Evolutionary conservation across 2,329 filamentous ascomycete genomes (phyloP).

Genomic region (Gnomoniopsis sp.): DNA sequence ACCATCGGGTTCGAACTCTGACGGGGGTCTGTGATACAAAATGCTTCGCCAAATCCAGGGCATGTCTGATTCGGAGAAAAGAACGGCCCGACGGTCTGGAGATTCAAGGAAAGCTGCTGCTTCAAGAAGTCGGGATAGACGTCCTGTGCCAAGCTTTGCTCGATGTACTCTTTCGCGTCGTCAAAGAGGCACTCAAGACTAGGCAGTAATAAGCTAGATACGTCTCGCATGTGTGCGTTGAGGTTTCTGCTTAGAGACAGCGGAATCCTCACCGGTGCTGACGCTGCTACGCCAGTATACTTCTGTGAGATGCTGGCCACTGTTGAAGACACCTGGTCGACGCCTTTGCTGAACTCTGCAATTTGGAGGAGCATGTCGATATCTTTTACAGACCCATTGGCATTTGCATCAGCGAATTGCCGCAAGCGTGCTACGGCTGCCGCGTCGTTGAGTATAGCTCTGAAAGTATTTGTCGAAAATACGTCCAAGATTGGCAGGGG

Average conservation of each 20-base stretch:
- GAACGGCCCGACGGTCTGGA: constrained; percentile 7
- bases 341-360: not conserved
- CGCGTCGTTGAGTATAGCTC: constrained; percentile 1
- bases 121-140: constrained; percentile 15
- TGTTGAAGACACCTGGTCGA: not conserved
- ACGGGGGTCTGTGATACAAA: constrained; percentile 3
- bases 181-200: constrained; percentile 4
- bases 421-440: constrained; percentile 6
- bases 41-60: constrained; percentile 7
- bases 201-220: constrained; percentile 1
- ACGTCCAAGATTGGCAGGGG: constrained; percentile 11
- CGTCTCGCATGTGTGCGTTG: constrained; percentile 5
- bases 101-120: constrained; percentile 4
- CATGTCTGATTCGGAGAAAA: constrained; percentile 9
- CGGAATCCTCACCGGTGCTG: constrained; percentile 5
- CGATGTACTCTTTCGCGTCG: not conserved
- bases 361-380: constrained; percentile 13
- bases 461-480: constrained; percentile 7
- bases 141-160: constrained; percentile 6
- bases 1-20: constrained; percentile 1
- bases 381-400: constrained; percentile 1
- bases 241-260: constrained; percentile 1
- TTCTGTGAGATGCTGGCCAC: constrained; percentile 4
- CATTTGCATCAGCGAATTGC: not conserved
- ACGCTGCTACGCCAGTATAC: constrained; percentile 6